Base-by-base conservation (phyloP, 1,284 basidiomycete species). In the Amylostereum areolatum region DNA sequence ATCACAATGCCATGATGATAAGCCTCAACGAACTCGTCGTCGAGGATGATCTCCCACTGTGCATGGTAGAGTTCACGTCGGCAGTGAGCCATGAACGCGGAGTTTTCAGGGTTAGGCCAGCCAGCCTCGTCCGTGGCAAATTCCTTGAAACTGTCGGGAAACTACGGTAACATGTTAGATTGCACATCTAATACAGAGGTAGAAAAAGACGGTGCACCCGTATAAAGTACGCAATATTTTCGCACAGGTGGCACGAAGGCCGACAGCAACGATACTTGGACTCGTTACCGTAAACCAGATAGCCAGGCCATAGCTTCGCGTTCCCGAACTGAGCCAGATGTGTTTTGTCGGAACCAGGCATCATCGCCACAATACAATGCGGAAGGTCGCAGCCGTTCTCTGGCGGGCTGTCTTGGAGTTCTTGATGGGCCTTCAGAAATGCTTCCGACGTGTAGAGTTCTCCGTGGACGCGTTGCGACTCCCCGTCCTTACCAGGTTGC, bases 371-470 rank as follows among this genome's bases (percentile, higher is more conserved):
- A n/a, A 62, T 47, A 6, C 51, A 55, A 4, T 47, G 46, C 25
- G 54, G 57, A 2, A 64, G 48, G 4, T 48, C 52, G 31, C 58
- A 62, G 4, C 54, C 56, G 6, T 52, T 44, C 10, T 57, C 55
- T 0, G 1, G 43, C 2, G 52, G 54, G 5, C 43, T 18, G 3
- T 43, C 9, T 10, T 58, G 54, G 24, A 67, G 34, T 1, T 51
- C 52, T 4, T 55, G 49, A 33, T 72, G 55, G 33, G 63, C 63
- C 0, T 56, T 44, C 1, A 65, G 31, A 53, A 66, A 65, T 0
- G 60, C 59, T 49, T 64, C 53, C 0, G 66, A 60, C 3, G 58
- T 62, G 43, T 67, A 72, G 0, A 70, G 31, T 44, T 72, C 68
- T 1, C 56, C 57, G 28, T 60, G 55, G 1, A 70, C 36, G 0